These are phyloP conservation scores for Blumeria graminis DNA, from an alignment of 2,329 filamentous ascomycete genomes.

Conservation along the genomic window DNA sequence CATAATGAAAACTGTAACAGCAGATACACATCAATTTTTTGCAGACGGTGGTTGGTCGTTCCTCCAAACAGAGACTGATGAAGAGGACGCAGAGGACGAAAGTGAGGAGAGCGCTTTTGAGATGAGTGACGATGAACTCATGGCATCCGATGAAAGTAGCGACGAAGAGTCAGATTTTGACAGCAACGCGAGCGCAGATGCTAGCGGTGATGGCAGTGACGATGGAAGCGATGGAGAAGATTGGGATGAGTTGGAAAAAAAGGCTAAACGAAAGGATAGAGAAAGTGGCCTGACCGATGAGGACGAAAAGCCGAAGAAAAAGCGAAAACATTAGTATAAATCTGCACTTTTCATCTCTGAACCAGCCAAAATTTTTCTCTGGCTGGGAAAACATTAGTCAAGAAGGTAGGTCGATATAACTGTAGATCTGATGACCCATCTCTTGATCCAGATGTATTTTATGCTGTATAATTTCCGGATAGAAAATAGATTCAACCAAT, in stretches of 20 bases:
- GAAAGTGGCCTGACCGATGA: constrained; percentile 45
- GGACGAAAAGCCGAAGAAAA: constrained; percentile 42
- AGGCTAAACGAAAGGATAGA: constrained; percentile 65
- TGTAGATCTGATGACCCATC: too few relatives aligned
- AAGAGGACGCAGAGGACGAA: constrained; percentile 52
- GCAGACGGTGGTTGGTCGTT: constrained; percentile 89
- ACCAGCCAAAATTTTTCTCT: background rate
- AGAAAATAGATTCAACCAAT: too few relatives aligned
- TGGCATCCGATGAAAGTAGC: constrained; percentile 45
- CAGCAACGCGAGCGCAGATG: constrained; percentile 64
- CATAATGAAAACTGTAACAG: constrained; percentile 97
- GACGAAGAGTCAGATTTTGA: constrained; percentile 89
- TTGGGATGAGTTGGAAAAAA: constrained; percentile 86
- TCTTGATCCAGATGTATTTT: too few relatives aligned
- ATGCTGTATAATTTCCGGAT: too few relatives aligned
- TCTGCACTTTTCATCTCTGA: background rate
- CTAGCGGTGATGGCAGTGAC: constrained; percentile 49
- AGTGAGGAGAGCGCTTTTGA: constrained; percentile 88
- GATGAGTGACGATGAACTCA: constrained; percentile 62
- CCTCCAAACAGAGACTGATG: constrained; percentile 67
- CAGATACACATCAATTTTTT: constrained; percentile 88
- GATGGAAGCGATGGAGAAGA: constrained; percentile 53
- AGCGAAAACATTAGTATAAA: constrained; percentile 40
- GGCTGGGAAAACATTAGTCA: background rate
- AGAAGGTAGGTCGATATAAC: too few relatives aligned